phyloP scores from a whole-genome alignment of 1,139 yeast species.

The Zygosaccharomyces sapae region DNA sequence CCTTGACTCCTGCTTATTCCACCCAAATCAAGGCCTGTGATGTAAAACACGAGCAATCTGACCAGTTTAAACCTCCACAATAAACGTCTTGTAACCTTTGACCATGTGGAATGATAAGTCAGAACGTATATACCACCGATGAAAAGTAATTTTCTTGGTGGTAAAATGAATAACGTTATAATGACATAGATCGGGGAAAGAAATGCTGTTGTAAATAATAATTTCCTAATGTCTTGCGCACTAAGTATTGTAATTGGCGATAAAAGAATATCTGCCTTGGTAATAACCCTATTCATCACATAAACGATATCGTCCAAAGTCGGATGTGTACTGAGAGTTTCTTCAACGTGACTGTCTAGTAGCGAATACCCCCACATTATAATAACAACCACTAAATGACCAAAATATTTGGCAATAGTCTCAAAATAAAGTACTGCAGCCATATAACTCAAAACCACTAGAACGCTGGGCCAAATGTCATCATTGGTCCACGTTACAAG shows the following conservation, averaged over 20 bases:
- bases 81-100: slow-evolving; percentile 72
- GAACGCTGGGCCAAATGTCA: slow-evolving; percentile 71
- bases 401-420: slow-evolving; percentile 65
- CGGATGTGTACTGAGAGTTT: slow-evolving; percentile 62
- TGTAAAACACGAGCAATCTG: slow-evolving; percentile 66
- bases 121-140: slow-evolving; percentile 58
- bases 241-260: slow-evolving; percentile 77
- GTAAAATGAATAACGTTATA: slow-evolving; percentile 60
- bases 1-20: slow-evolving; percentile 41
- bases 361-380: slow-evolving; percentile 63
- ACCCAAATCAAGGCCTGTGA: slow-evolving; percentile 83
- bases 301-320: slow-evolving; percentile 88
- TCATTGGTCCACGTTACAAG: slow-evolving; percentile 89
- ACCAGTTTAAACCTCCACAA: slow-evolving; percentile 78
- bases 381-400: slow-evolving; percentile 72
- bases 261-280: slow-evolving; percentile 70
- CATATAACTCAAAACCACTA: slow-evolving; percentile 54
- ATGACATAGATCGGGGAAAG: slow-evolving; percentile 79
- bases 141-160: slow-evolving; percentile 69
- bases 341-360: slow-evolving; percentile 48
- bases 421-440: slow-evolving; percentile 71
- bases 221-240: slow-evolving; percentile 71
- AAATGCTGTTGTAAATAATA: slow-evolving; percentile 77
- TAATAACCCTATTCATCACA: slow-evolving; percentile 67
- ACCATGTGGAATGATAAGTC: slow-evolving; percentile 83